Evolutionary conservation across 2,329 filamentous ascomycete species (phyloP).

Genomic region (Penicillium sp.): DNA sequence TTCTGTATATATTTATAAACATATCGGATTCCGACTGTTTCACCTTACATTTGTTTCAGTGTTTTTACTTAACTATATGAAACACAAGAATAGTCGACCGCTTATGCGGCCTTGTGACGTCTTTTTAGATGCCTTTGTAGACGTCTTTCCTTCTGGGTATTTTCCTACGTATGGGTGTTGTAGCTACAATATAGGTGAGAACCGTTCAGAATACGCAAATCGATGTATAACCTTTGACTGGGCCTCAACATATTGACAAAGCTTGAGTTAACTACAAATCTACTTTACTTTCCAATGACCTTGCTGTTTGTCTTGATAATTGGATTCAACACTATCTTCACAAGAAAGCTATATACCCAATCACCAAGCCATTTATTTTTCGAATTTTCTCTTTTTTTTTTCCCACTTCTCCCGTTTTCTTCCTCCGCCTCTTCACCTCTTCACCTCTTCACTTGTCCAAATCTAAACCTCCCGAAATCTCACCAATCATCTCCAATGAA

Average conservation of each 20-base stretch:
- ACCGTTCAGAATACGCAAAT: no score
- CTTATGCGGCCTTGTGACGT: no score
- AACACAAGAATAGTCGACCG: no score
- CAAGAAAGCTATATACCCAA: neutral
- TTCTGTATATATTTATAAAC: slow-evolving; percentile 4
- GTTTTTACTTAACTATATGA: neutral
- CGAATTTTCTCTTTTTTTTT: neutral
- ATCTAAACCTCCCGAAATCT: no score
- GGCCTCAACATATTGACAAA: neutral
- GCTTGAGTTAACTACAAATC: neutral
- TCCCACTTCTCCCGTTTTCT: neutral
- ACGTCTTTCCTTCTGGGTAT: no score
- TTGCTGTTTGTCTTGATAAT: neutral
- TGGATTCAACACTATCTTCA: neutral
- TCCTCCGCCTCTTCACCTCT: neutral
- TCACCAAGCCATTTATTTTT: neutral
- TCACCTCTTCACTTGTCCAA: neutral
- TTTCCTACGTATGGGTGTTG: no score
- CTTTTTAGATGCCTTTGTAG: no score
- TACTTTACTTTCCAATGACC: neutral
- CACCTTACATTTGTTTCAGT: neutral
- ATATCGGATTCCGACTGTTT: neutral
- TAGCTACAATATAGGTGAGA: no score
- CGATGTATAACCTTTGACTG: no score
- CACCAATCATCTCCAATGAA: neutral